Base-by-base conservation (phyloP, 768 basidiomycete genomes). In the Neoboletus magnificus region DNA sequence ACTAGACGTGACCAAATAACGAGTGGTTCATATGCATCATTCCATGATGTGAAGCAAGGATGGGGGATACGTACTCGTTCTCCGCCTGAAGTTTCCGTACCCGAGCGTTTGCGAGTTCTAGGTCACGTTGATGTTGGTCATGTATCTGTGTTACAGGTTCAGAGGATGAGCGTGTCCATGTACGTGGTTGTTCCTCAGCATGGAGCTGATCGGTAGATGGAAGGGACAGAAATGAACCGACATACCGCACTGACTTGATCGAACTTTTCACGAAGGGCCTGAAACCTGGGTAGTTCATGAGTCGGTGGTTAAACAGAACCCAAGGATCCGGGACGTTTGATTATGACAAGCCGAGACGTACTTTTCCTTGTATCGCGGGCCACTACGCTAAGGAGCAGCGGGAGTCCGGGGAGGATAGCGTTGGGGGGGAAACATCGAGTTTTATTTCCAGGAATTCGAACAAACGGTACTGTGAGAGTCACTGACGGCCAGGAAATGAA, bases 211-310 rank as follows among this genome's bases (percentile, higher is more conserved):
- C 10, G 39, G 13, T 40, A 50, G 9, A 36, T 50, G 18, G 33
- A 32, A 32, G 27, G 23, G 32, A 36, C 13, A 1, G 46, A 46
- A 29, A 41, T 11, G 30, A 6, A 29, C 12, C 20, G 35, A 67
- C 72, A 39, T 56, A 73, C 70, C 39, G 62, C 46, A n/a, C 27
- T 72, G 50, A 71, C 70, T 42, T 68, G 67, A 44, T 73, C 70
- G 36, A 63, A 71, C 45, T 62, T 69, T 65, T 73, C 71, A 18
- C 68, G 66, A 5, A 71, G 61, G 5, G 51, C 25, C 22, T 73
- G 70, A 35, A 68, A 71, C 50, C 70, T 71, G 22, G 3, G 22
- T 32, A 12, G 9, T 7, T 12, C 33, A 22, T 57, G 50, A 55
- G 48, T 13, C 8, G 8, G 15, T 13, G 39, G 25, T 33, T 2